Evolutionary conservation across 2,329 filamentous ascomycete genomes (phyloP), one percentile per base, ranked within the genome.

Genomic region (Fulvia fulva): DNA sequence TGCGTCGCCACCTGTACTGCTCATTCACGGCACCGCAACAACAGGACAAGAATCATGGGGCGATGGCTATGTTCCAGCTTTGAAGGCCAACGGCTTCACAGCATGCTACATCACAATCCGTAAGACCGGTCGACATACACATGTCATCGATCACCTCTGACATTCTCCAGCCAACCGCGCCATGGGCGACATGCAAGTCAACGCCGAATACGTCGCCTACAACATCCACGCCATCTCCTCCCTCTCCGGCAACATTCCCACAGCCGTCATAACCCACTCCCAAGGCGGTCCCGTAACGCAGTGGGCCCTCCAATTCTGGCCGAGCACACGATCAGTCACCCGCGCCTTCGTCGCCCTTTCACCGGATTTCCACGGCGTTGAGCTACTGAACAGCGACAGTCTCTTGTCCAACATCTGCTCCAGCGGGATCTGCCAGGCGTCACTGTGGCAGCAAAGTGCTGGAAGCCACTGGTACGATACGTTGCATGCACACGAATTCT

Each of bases 181-280:
- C 11, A 69, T 70, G 67, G 67, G 66, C 41, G 68, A 71, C 57
- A 71, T 71, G 69, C 69, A 71, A 56, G 50, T 70, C 51, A 66
- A 63, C 23, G 61, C 66, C 32, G 67, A 71, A 57, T 70, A 70
- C 50, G 64, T 70, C 11, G 69, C 69, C 6, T 70, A 71, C 57
- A 65, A 58, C 49, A 52, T 71, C 7, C 68, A 70, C 58, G 65
- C 68, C 50, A 57, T 70, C 45, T 68, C 67, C 5, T 51, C 50
- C 3, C 57, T 71, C 1, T 65, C 68, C 12, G 65, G 62, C 14
- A 68, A 67, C 7, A 57, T 67, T 1, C 56, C 58, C 41, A 63
- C 65, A 9, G 67, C 68, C 2, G 63, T 71, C 3, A 66, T 71
- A 21, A 55, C 58, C 14, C 69, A 71, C 55, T 66, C 63, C 30